Conservation (phyloP, 2,329 filamentous ascomycete genomes). For the Apiospora koreana region DNA sequence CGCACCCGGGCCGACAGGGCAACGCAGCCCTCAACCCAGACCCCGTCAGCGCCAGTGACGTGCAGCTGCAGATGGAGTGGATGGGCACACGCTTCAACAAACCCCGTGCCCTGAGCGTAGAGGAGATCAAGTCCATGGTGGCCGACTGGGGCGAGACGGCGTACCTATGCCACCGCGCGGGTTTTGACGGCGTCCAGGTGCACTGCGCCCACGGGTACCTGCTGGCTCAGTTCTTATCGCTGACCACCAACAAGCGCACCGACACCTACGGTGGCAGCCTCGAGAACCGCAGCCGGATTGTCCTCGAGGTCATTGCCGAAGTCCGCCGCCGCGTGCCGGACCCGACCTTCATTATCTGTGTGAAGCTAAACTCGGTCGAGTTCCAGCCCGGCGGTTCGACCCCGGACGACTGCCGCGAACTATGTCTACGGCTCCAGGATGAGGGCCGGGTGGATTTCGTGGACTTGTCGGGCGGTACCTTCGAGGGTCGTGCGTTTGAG, state of each 20-base stretch:
- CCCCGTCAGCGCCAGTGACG: conserved; percentile 52
- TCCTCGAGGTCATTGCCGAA: conserved; percentile 50
- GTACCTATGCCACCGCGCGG: conserved; percentile 19
- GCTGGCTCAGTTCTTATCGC: conserved; percentile 55
- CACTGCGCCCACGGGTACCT: conserved; percentile 60
- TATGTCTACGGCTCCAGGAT: conserved; percentile 58
- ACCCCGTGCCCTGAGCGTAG: conserved; percentile 21
- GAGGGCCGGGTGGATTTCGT: conserved; percentile 61
- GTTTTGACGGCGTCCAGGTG: conserved; percentile 42
- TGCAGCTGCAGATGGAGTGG: conserved; percentile 40
- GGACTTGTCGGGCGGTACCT: conserved; percentile 65
- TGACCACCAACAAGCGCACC: conserved; percentile 50
- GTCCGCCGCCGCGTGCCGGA: conserved; percentile 35
- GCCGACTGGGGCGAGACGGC: conserved; percentile 17
- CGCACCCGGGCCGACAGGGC: conserved; percentile 57
- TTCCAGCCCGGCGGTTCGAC: conserved; percentile 41
- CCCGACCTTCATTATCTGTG: conserved; percentile 47
- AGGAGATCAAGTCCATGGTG: conserved; percentile 15
- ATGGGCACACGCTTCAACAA: conserved; percentile 36
- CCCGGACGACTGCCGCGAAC: conserved; percentile 27
- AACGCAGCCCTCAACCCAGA: conserved; percentile 43
- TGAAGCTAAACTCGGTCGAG: conserved; percentile 60
- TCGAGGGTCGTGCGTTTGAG: conserved; percentile 52
- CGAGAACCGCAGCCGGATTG: conserved; percentile 47
- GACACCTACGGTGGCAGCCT: conserved; percentile 58